phyloP scores from a whole-genome alignment of 2,329 filamentous ascomycete species.

The Leptodontidium sp. region DNA sequence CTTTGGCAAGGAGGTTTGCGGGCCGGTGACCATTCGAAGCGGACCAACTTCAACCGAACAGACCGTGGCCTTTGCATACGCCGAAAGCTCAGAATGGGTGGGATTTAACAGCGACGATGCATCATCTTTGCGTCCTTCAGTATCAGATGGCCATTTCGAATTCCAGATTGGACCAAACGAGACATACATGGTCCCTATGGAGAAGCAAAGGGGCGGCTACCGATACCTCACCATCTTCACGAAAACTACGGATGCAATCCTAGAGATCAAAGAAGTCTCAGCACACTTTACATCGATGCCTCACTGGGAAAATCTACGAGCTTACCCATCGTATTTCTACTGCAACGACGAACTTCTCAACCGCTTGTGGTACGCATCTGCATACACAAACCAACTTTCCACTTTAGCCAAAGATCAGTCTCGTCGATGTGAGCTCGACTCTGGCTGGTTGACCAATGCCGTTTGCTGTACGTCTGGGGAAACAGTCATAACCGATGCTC shows the following conservation, averaged over 20 bases:
- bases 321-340: slow-evolving; percentile 61
- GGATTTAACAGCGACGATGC: slow-evolving; percentile 27
- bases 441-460: slow-evolving; percentile 49
- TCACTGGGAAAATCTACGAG: slow-evolving; percentile 51
- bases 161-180: slow-evolving; percentile 25
- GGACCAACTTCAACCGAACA: slow-evolving; percentile 13
- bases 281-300: slow-evolving; percentile 50
- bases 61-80: slow-evolving; percentile 20
- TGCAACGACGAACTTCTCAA: slow-evolving; percentile 58
- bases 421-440: slow-evolving; percentile 39
- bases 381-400: slow-evolving; percentile 49
- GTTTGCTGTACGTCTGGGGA: slow-evolving; percentile 50
- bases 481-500: slow-evolving; percentile 53
- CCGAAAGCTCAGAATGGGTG: slow-evolving; percentile 29
- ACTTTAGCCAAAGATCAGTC: slow-evolving; percentile 40
- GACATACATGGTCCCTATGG: slow-evolving; percentile 23
- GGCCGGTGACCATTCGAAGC: slow-evolving; percentile 20
- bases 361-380: slow-evolving; percentile 57
- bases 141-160: slow-evolving; percentile 25
- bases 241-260: slow-evolving; percentile 31
- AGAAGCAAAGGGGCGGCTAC: slow-evolving; percentile 52
- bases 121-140: slow-evolving; percentile 21
- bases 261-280: slow-evolving; percentile 45
- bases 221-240: slow-evolving; percentile 58
- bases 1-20: slow-evolving; percentile 29